Percentiles rank a stretch among this genome's conserved stretches.
These are phyloP conservation scores for Phaeosphaeriaceae sp. DNA, from an alignment of 2,329 filamentous ascomycete genomes.

Conservation along the genomic window DNA sequence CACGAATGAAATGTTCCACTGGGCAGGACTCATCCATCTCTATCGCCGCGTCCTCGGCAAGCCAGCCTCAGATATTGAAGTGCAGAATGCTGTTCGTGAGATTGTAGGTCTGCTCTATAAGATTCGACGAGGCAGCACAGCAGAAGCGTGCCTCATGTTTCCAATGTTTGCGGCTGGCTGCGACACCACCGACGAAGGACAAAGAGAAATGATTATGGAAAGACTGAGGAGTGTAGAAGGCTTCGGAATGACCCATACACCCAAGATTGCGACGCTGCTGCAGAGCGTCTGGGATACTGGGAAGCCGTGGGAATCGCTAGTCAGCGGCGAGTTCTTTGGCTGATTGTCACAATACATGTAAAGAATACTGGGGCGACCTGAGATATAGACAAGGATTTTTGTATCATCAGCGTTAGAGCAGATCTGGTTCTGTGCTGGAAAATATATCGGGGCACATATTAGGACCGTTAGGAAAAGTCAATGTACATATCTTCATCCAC, in stretches of 20 bases:
- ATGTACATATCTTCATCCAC: background rate
- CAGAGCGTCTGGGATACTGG: constrained; percentile 73
- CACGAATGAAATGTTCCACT: constrained; percentile 80
- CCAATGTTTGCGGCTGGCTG: constrained; percentile 86
- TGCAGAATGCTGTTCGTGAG: constrained; percentile 68
- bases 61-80: constrained; percentile 62
- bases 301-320: constrained; percentile 71
- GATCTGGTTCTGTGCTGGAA: background rate
- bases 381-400: background rate
- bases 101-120: constrained; percentile 69
- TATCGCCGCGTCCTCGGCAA: constrained; percentile 75
- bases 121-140: constrained; percentile 70
- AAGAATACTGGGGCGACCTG: background rate
- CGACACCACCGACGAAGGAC: constrained; percentile 65
- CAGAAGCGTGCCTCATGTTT: constrained; percentile 78
- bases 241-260: constrained; percentile 78
- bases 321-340: constrained; percentile 72
- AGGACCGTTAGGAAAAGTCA: background rate
- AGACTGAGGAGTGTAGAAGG: constrained; percentile 72
- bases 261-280: constrained; percentile 69
- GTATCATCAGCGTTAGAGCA: background rate
- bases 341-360: constrained; percentile 14
- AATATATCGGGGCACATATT: background rate
- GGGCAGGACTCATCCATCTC: constrained; percentile 78
- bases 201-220: constrained; percentile 68